phyloP scores from a whole-genome alignment of 192 early-diverging fungal genomes.

The Polychytrium aggregatum region DNA sequence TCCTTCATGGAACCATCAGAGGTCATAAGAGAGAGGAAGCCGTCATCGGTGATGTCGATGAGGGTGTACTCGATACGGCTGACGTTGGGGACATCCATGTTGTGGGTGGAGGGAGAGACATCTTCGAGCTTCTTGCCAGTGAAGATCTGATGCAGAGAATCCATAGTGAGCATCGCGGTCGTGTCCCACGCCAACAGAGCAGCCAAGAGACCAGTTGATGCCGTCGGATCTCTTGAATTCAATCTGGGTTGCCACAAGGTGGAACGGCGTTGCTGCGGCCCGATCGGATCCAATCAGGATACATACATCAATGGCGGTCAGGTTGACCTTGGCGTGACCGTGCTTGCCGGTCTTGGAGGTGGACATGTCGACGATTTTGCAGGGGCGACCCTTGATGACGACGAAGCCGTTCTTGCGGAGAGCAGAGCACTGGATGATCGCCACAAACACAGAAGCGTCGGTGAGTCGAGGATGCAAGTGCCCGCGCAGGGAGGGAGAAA shows the following conservation, averaged over 20 bases:
- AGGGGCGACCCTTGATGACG: constrained; percentile 96
- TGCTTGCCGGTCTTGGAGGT: constrained; percentile 99
- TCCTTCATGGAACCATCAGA: constrained; percentile 78
- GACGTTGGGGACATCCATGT: constrained; percentile 99
- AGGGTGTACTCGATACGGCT: constrained; percentile 73
- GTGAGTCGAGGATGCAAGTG: too few species aligned
- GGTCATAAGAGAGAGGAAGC: constrained; percentile 78
- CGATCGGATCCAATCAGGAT: too few species aligned
- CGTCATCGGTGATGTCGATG: constrained; percentile 82
- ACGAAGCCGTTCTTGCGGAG: constrained; percentile 98
- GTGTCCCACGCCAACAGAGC: too few species aligned
- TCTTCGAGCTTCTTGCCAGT: constrained; percentile 98
- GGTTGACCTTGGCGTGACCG: constrained; percentile 99
- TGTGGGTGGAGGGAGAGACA: constrained; percentile 99
- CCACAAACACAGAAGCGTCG: too few species aligned
- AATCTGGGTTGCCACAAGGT: too few species aligned
- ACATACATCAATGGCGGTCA: constrained; percentile 79
- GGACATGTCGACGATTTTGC: constrained; percentile 99
- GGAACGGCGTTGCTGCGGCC: too few species aligned
- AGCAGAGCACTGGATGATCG: constrained; percentile 76
- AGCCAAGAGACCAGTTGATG: too few species aligned
- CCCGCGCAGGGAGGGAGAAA: too few species aligned
- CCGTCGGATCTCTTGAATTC: too few species aligned
- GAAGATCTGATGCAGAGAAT: too few species aligned
- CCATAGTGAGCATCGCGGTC: too few species aligned